Base-by-base conservation (phyloP, 23 red algal species). In the Gracilaria domingensis region DNA sequence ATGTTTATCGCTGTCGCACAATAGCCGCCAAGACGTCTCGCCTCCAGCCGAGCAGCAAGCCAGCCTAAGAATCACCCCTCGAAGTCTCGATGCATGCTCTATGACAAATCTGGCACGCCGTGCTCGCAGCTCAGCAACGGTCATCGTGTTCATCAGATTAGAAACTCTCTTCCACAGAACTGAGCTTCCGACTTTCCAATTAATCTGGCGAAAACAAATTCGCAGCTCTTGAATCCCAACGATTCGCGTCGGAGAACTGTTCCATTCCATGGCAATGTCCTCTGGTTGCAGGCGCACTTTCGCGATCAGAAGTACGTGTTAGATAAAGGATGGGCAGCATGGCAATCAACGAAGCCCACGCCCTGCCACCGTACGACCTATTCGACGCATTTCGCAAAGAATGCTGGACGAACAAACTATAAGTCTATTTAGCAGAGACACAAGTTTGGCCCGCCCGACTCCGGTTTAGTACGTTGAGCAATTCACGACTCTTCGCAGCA, bases 131-230 rank as follows among this genome's bases (percentile, higher is more conserved):
- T 87, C 83, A 26, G 17, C 53, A 30, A 49, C n/a, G 16, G 12
- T 57, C 48, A 47, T 51, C 62, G 9, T 60, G 66, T 21, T 74
- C 65, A 20, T 38, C 39, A 26, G 36, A 32, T 33, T 48, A n/a
- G 44, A 55, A 29, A 58, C 20, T 70, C 59, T 49, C 9, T 55
- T 48, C 37, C 12, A 67, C n/a, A n/a, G n/a, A 71, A 39, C 20
- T 79, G 44, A 18, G 87, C 87, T 20, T 80, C 87, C 12, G 87
- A 81, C 59, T 91, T 91, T 50, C 38, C 87, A 74, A 91, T 91
- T 24, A 91, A 73, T 16, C 36, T 49, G 1, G 77, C 45, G 61
- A 91, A 91, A 23, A 91, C 23, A 55, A 29, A 39, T 14, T 65
- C 26, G 9, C 37, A 72, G 42, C 61, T 54, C n/a, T 54, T 25